Evolutionary conservation across 768 basidiomycete species (phyloP).

Genomic region (Royoungia palumana): DNA sequence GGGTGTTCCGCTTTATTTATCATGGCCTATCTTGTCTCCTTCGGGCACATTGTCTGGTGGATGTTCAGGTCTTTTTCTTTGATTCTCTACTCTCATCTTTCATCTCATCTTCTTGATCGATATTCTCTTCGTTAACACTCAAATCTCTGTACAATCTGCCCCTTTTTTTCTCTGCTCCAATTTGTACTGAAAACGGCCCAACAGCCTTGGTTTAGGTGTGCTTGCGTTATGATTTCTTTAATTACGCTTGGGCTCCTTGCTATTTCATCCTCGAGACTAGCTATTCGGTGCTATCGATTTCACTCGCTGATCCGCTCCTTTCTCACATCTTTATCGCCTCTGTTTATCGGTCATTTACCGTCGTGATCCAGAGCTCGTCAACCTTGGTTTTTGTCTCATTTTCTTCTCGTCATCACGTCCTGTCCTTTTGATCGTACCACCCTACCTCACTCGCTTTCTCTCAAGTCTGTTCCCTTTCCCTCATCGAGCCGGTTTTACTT

Average conservation of each 20-base stretch:
- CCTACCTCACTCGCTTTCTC: background rate
- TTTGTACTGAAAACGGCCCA: constrained; percentile 10
- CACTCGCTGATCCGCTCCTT: constrained; percentile 4
- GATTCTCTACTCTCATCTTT: constrained; percentile 5
- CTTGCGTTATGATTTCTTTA: constrained; percentile 9
- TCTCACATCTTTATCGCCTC: background rate
- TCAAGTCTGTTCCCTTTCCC: background rate
- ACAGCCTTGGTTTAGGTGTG: constrained; percentile 1
- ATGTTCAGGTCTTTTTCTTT: constrained; percentile 4
- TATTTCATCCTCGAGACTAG: constrained; percentile 10
- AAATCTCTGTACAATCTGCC: constrained; percentile 12
- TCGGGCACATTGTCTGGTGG: constrained; percentile 7
- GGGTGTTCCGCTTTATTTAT: constrained; percentile 5
- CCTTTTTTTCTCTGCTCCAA: background rate
- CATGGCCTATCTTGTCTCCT: background rate
- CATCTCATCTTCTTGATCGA: constrained; percentile 11
- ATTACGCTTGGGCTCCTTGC: background rate
- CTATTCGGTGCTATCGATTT: constrained; percentile 9
- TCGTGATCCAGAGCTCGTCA: background rate
- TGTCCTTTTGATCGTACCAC: background rate
- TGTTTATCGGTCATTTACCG: constrained; percentile 16
- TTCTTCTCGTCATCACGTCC: background rate
- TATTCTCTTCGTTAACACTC: constrained; percentile 5
- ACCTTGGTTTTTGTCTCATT: background rate
- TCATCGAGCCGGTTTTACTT: background rate